Percentiles rank a stretch among this genome's conserved stretches.
phyloP scores from a whole-genome alignment of 2,329 filamentous ascomycete species.

The Phyllosticta capitalensis region DNA sequence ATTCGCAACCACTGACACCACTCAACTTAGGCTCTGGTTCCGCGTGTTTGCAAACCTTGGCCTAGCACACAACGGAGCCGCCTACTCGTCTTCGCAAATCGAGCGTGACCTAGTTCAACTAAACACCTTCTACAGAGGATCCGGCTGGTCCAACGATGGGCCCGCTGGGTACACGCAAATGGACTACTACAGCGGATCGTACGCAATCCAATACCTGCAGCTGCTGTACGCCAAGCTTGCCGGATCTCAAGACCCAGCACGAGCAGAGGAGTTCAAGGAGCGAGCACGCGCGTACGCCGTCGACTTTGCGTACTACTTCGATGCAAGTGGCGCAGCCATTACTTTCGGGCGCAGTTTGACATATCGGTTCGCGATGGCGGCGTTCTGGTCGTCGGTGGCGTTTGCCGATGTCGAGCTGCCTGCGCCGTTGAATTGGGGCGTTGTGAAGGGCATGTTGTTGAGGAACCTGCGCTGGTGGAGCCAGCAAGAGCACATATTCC shows the following conservation, averaged over 20 bases:
- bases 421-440: conserved; percentile 64
- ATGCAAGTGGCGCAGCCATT: conserved; percentile 59
- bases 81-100: conserved; percentile 59
- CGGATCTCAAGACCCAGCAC: conserved; percentile 52
- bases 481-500: conserved; percentile 64
- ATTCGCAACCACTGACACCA: conserved; percentile 34
- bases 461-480: conserved; percentile 74
- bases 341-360: conserved; percentile 71
- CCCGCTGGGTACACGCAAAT: conserved; percentile 72
- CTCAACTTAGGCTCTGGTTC: conserved; percentile 53
- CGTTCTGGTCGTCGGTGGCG: conserved; percentile 69
- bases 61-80: conserved; percentile 62
- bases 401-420: conserved; percentile 68
- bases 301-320: conserved; percentile 69
- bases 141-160: conserved; percentile 75
- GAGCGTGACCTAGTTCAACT: conserved; percentile 69
- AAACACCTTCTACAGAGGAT: conserved; percentile 72
- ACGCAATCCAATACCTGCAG: conserved; percentile 73
- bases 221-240: conserved; percentile 66
- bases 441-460: conserved; percentile 66
- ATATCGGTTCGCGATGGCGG: conserved; percentile 79
- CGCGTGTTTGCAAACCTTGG: conserved; percentile 75
- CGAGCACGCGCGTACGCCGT: conserved; percentile 57
- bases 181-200: conserved; percentile 77
- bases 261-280: conserved; percentile 59